phyloP scores from a whole-genome alignment of 805 yeast genomes.

The Candida mattraensis region DNA sequence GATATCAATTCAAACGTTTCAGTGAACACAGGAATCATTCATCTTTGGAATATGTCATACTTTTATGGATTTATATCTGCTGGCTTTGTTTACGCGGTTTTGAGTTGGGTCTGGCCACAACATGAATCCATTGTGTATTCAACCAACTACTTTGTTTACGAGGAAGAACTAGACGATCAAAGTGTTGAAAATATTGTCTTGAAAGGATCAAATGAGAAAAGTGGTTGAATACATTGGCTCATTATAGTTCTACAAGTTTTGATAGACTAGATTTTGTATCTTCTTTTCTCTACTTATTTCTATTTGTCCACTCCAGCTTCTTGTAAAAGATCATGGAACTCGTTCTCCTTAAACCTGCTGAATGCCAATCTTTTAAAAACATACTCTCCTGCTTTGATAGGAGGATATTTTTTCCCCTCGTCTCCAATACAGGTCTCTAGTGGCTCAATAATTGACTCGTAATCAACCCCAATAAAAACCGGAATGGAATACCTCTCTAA shows the following conservation, averaged over 20 bases:
- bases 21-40: slow-evolving; percentile 24
- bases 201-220: too few species aligned
- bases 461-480: slow-evolving; percentile 24
- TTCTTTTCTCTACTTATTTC: too few species aligned
- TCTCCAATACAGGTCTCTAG: slow-evolving; percentile 22
- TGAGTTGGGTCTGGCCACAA: slow-evolving; percentile 20
- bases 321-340: slow-evolving; percentile 7
- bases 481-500: slow-evolving; percentile 28
- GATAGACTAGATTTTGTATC: neutral
- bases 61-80: slow-evolving; percentile 33
- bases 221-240: neutral
- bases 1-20: slow-evolving; percentile 28
- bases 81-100: slow-evolving; percentile 24
- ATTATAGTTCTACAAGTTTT: neutral
- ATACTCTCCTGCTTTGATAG: slow-evolving; percentile 19
- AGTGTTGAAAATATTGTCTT: slow-evolving; percentile 11
- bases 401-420: slow-evolving; percentile 14
- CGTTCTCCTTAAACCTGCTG: slow-evolving; percentile 14
- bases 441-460: slow-evolving; percentile 22
- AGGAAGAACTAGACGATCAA: slow-evolving; percentile 1
- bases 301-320: slow-evolving; percentile 13
- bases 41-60: slow-evolving; percentile 33
- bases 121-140: slow-evolving; percentile 9
- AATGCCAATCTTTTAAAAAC: slow-evolving; percentile 17
- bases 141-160: slow-evolving; percentile 8